These are phyloP conservation scores for Rhizopogon vesiculosus DNA, from an alignment of 768 basidiomycete species.

Conservation along the genomic window DNA sequence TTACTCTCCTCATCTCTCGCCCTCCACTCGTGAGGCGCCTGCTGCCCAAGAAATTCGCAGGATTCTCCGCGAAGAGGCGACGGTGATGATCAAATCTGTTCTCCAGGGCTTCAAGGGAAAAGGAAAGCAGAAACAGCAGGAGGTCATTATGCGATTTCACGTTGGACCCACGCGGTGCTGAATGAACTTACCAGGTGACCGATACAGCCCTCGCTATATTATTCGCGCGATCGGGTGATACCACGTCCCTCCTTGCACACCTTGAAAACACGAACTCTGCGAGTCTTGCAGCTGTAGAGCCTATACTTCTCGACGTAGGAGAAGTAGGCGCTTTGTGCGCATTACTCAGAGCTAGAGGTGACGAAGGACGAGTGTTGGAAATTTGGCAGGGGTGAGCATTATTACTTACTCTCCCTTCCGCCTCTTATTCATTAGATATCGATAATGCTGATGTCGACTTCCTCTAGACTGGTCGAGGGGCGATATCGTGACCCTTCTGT, in stretches of 20 bases:
- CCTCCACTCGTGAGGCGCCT: conserved; percentile 45
- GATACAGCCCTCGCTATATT: conserved; percentile 24
- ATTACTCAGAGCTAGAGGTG: conserved; percentile 2
- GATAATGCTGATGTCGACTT: neutral
- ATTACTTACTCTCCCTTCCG: neutral
- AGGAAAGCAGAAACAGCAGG: conserved; percentile 48
- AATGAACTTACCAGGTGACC: conserved; percentile 61
- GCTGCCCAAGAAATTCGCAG: conserved; percentile 65
- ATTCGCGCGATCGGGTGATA: conserved; percentile 20
- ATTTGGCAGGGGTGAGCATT: conserved; percentile 20
- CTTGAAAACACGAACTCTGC: neutral
- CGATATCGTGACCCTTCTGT: conserved; percentile 18
- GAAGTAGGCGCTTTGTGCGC: neutral
- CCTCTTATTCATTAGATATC: neutral
- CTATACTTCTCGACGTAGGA: neutral
- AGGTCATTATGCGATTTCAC: conserved; percentile 57
- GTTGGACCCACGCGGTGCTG: conserved; percentile 51
- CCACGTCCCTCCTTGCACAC: conserved; percentile 12
- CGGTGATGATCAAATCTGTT: conserved; percentile 71
- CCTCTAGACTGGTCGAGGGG: conserved; percentile 20
- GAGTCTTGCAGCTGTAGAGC: neutral
- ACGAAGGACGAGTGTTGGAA: conserved; percentile 17
- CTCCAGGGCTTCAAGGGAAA: conserved; percentile 62
- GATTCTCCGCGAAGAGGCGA: conserved; percentile 59
- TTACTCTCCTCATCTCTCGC: conserved; percentile 79